Evolutionary conservation across 1,284 basidiomycete genomes (phyloP).

Genomic region (Rhodotorula sp.): DNA sequence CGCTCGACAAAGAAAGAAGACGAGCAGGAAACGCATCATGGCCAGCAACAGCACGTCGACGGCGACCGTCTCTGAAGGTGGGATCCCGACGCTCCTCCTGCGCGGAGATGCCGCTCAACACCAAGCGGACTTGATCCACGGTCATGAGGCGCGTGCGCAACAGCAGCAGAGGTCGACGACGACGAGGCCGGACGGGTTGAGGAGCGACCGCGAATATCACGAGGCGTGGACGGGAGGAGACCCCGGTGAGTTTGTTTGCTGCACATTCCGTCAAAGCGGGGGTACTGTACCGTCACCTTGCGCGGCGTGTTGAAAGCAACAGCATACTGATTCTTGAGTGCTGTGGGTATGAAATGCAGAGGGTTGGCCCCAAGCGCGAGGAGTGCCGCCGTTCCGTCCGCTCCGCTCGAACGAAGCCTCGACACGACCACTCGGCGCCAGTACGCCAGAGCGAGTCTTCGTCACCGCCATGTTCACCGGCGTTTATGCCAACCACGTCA

Average conservation of each 20-base stretch:
- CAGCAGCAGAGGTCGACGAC: background rate
- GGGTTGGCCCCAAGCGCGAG: conserved; percentile 9
- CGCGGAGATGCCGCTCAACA: conserved; percentile 6
- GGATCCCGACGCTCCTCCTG: conserved; percentile 5
- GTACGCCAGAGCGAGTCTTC: conserved; percentile 2
- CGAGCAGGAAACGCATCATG: background rate
- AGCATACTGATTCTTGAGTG: background rate
- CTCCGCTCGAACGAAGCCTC: background rate
- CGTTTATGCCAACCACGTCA: conserved; percentile 1
- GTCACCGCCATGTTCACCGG: conserved; percentile 17
- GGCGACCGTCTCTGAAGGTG: background rate
- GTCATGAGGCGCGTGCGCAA: conserved; percentile 4
- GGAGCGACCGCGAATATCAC: conserved; percentile 16
- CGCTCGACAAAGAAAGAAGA: background rate
- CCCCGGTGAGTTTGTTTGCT: conserved; percentile 3
- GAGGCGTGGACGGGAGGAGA: background rate
- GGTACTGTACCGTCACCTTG: background rate
- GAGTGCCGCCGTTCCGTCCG: conserved; percentile 6
- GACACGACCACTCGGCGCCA: conserved; percentile 2
- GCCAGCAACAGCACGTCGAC: background rate
- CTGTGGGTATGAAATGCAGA: background rate
- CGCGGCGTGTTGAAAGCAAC: no score
- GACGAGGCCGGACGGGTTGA: background rate
- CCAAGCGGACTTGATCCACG: background rate
- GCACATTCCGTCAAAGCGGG: background rate